Evolutionary conservation across 495 filamentous ascomycete genomes (phyloP).

Genomic region (Trichoderma reesei): DNA sequence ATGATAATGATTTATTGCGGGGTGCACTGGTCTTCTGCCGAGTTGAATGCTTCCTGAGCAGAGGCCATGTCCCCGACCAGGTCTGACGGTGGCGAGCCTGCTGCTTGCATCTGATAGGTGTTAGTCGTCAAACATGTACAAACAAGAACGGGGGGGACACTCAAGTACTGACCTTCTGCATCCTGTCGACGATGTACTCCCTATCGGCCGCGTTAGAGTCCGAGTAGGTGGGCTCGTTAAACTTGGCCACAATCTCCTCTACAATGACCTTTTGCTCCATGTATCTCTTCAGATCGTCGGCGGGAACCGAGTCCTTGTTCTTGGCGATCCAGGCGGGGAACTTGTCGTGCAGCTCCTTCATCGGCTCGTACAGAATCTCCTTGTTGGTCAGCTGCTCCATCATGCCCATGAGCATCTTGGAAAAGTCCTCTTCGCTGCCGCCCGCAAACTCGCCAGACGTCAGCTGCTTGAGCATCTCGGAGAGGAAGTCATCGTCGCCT

Average conservation of each 20-base stretch:
- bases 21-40: conserved; percentile 61
- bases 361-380: conserved; percentile 95
- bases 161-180: conserved; percentile 72
- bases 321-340: conserved; percentile 81
- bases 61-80: conserved; percentile 81
- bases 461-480: conserved; percentile 79
- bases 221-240: conserved; percentile 66
- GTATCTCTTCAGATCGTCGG: conserved; percentile 70
- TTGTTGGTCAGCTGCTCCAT: conserved; percentile 98
- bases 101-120: conserved; percentile 74
- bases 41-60: conserved; percentile 60
- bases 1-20: conserved; percentile 44
- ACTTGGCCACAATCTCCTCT: conserved; percentile 75
- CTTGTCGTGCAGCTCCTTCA: conserved; percentile 91
- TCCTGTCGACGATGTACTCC: conserved; percentile 89
- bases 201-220: conserved; percentile 74
- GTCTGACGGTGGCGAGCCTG: conserved; percentile 80
- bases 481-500: conserved; percentile 66
- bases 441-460: conserved; percentile 51
- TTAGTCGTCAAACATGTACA: background rate
- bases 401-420: conserved; percentile 88
- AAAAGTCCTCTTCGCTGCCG: conserved; percentile 74
- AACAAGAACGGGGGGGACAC: background rate
- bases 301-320: conserved; percentile 51
- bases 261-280: conserved; percentile 75